Evolutionary conservation across 108 stramenopile genomes (phyloP).

Genomic region (Parietichytrium sp.): DNA sequence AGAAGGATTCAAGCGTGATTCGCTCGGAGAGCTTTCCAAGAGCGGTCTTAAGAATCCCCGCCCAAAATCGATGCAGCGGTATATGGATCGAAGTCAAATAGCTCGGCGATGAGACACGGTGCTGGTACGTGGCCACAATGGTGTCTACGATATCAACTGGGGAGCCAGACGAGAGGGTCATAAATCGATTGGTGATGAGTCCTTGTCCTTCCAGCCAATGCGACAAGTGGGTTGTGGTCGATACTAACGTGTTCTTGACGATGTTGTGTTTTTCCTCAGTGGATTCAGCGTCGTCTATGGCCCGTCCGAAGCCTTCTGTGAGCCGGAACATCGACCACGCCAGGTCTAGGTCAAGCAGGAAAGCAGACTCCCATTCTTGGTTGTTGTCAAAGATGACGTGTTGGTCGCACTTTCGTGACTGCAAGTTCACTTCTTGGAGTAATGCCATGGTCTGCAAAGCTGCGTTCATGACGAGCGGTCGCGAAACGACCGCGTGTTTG

Average conservation of each 20-base stretch:
- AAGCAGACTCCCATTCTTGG: background rate
- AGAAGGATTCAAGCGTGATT: background rate
- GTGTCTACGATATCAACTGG: background rate
- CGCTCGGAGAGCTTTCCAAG: background rate
- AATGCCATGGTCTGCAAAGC: background rate
- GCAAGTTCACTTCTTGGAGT: constrained; percentile 15
- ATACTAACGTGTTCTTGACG: background rate
- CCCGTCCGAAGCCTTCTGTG: background rate
- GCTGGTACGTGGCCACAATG: background rate
- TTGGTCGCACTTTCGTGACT: background rate
- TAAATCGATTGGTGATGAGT: background rate
- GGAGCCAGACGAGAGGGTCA: background rate
- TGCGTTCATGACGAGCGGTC: background rate
- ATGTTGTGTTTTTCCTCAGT: no score
- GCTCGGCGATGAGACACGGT: background rate
- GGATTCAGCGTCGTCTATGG: background rate
- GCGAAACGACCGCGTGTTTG: background rate
- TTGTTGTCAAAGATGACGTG: background rate
- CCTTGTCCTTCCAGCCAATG: background rate
- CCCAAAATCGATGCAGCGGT: constrained; percentile 30
- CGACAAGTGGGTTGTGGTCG: background rate
- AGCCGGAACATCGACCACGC: background rate
- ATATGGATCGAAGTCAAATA: constrained; percentile 25
- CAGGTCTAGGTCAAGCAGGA: constrained; percentile 12
- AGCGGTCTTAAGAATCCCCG: background rate